Base-by-base conservation (phyloP, 1,284 basidiomycete genomes). In the Cutaneotrichosporon dermatis region DNA sequence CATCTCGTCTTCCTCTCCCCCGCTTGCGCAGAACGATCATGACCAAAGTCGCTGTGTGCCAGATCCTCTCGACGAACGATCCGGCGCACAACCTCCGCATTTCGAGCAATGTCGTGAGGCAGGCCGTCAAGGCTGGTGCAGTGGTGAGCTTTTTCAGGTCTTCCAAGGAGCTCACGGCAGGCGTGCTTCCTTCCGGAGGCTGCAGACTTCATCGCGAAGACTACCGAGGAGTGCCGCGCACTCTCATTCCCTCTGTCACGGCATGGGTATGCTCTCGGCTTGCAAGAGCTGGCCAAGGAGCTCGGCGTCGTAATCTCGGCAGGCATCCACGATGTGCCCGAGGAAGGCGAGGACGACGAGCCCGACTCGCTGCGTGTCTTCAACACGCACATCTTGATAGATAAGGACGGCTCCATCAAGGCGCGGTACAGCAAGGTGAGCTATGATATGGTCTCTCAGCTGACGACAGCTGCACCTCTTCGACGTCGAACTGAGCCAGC, bases 381-480 rank as follows among this genome's bases (percentile, higher is more conserved):
- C 69, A 82, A 82, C 66, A 81, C 80, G 0, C 77, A 79, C 60
- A 73, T 82, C 13, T 69, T 82, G 8, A 80, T 83, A 55, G 72
- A 75, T 7, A 57, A 66, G 0, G 53, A 72, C 1, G 82, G 82
- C 6, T 58, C 70, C 3, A 62, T 82, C 15, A 57, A 68, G 5
- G 70, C 72, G 6, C 53, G 65, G 4, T 82, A 82, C 62, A 67
- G 79, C 36, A 82, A 82, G 66, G 73, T 76, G 6, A 33, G 49
- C 69, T 65, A 3, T 13, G 10, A 16, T 2, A 5, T 33, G 11
- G 46, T n/a, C 11, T n/a, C 15, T 8, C 9, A 16, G 12, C 39
- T 50, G 37, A 9, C 3, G n/a, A 0, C 61, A 79, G 75, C 63
- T 82, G 3, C 82, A 83, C 50, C 72, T 83, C 1, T 83, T 81